These are phyloP conservation scores for Globisporangium viniferum DNA, from an alignment of 352 stramenopile genomes.

Conservation along the genomic window DNA sequence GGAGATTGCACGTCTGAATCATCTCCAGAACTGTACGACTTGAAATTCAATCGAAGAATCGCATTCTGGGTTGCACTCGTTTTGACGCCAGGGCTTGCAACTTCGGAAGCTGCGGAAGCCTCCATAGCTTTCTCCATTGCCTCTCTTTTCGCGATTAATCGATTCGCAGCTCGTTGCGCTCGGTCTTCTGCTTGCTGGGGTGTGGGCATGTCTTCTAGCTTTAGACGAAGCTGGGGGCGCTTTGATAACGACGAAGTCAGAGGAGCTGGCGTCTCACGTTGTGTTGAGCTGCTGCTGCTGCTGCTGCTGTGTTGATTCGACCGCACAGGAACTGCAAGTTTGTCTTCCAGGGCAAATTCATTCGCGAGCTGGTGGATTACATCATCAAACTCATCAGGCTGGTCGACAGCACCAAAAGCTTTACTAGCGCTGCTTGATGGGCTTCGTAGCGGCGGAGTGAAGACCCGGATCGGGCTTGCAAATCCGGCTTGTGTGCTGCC, in stretches of 20 bases:
- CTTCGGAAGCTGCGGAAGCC: constrained; percentile 21
- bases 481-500: background rate
- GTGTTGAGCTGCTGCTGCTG: background rate
- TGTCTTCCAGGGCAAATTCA: constrained; percentile 55
- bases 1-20: constrained; percentile 69
- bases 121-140: constrained; percentile 60
- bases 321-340: constrained; percentile 19
- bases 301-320: background rate
- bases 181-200: constrained; percentile 80
- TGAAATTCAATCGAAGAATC: constrained; percentile 66
- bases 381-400: constrained; percentile 33
- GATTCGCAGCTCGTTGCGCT: constrained; percentile 67
- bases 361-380: constrained; percentile 34
- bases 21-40: constrained; percentile 63
- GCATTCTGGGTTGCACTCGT: constrained; percentile 58
- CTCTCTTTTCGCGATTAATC: constrained; percentile 71
- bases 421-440: background rate
- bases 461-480: background rate
- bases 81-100: constrained; percentile 7
- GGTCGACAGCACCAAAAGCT: background rate
- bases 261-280: constrained; percentile 5
- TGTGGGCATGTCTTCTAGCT: constrained; percentile 86
- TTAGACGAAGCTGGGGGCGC: constrained; percentile 64
- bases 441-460: constrained; percentile 10
- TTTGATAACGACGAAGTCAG: constrained; percentile 28